A percentile compares a stretch with the other conserved stretches of the same genome.
phyloP scores from a whole-genome alignment of 495 filamentous ascomycete genomes.

The Cairneyella variabilis region DNA sequence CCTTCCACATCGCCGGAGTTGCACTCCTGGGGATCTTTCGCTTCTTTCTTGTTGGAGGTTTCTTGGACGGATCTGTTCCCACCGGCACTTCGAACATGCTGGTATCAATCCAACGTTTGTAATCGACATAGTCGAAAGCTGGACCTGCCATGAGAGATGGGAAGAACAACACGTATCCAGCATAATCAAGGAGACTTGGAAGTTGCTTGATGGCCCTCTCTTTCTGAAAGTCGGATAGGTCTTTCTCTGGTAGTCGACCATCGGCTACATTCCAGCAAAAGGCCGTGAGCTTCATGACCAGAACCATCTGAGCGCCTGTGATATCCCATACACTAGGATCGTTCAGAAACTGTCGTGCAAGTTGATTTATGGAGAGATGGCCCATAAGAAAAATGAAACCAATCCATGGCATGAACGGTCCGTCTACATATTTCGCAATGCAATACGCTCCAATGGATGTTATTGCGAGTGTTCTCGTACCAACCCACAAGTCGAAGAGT shows the following conservation, averaged over 20 bases:
- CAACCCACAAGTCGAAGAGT: slow-evolving; percentile 92
- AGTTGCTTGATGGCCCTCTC: slow-evolving; percentile 72
- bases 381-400: slow-evolving; percentile 93
- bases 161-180: slow-evolving; percentile 92
- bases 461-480: slow-evolving; percentile 73
- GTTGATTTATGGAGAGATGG: slow-evolving; percentile 88
- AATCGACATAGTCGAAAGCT: slow-evolving; percentile 91
- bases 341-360: slow-evolving; percentile 69
- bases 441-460: slow-evolving; percentile 75
- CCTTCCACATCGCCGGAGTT: slow-evolving; percentile 78
- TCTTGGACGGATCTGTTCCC: slow-evolving; percentile 72
- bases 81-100: slow-evolving; percentile 88
- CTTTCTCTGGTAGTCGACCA: slow-evolving; percentile 70
- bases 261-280: slow-evolving; percentile 99
- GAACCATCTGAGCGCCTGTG: slow-evolving; percentile 95
- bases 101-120: slow-evolving; percentile 86
- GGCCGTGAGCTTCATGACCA: slow-evolving; percentile 95
- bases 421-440: slow-evolving; percentile 79
- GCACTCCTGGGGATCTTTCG: slow-evolving; percentile 91
- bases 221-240: slow-evolving; percentile 81
- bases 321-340: slow-evolving; percentile 72
- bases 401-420: slow-evolving; percentile 98
- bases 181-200: slow-evolving; percentile 72
- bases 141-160: slow-evolving; percentile 84
- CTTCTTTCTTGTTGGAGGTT: slow-evolving; percentile 82